Conservation (phyloP, 352 stramenopile genomes). For the Phytopythium ostracodes region DNA sequence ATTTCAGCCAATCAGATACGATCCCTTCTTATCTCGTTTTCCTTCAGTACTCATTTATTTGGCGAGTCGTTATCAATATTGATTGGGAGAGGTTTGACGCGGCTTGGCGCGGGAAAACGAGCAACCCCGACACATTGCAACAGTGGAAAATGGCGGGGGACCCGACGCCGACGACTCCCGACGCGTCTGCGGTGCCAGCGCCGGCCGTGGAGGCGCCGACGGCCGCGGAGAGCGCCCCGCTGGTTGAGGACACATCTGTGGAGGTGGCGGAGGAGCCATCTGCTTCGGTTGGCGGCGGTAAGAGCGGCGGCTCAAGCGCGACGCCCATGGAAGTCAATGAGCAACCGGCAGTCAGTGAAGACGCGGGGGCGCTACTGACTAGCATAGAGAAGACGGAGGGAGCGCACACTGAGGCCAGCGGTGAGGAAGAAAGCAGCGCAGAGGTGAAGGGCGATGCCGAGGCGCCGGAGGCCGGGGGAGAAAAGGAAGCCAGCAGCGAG, state of each 20-base stretch:
- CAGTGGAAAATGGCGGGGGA: conserved; percentile 5
- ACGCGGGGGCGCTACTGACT: not conserved
- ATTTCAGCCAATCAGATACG: not conserved
- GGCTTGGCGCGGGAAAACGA: conserved; percentile 3
- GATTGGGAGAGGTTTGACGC: not conserved
- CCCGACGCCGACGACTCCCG: not conserved
- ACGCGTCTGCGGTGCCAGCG: not conserved
- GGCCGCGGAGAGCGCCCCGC: not conserved
- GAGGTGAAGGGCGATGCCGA: not conserved
- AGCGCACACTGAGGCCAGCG: not conserved
- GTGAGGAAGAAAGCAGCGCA: not conserved
- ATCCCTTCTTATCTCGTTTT: too few species aligned
- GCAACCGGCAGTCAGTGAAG: not conserved
- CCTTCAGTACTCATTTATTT: too few species aligned
- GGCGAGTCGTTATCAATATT: too few species aligned
- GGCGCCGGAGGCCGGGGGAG: not conserved
- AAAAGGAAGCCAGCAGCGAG: conserved; percentile 5
- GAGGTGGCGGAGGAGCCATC: not conserved
- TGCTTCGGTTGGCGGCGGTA: not conserved
- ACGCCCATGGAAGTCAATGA: not conserved
- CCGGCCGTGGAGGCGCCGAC: not conserved
- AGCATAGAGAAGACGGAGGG: not conserved
- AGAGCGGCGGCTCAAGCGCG: not conserved
- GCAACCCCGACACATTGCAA: not conserved
- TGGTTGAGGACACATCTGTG: not conserved